phyloP scores from a whole-genome alignment of 768 basidiomycete species.

The Plicaturopsis crispa region DNA sequence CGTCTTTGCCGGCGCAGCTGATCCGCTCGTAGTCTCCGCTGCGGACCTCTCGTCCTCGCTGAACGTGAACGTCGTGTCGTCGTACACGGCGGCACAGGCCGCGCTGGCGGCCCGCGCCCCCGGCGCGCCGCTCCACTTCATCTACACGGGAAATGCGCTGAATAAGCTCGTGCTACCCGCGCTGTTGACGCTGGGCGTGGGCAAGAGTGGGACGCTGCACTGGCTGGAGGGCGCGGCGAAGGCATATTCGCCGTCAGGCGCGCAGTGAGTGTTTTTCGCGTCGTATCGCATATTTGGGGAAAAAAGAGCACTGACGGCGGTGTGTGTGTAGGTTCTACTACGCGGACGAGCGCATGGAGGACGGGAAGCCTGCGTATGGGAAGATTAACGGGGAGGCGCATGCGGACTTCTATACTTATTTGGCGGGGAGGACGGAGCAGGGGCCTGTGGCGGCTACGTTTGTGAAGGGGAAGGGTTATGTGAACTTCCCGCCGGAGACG shows the following conservation, averaged over 20 bases:
- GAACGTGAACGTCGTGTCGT: too few species aligned
- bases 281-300: background rate
- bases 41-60: background rate
- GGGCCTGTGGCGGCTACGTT: background rate
- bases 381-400: background rate
- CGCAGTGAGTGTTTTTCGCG: background rate
- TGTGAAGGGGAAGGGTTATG: background rate
- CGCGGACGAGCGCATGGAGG: background rate
- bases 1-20: background rate
- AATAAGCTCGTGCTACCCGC: background rate
- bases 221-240: background rate
- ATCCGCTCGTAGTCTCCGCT: background rate
- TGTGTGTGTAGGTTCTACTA: background rate
- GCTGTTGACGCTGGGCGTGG: background rate
- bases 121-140: background rate
- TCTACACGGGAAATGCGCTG: background rate
- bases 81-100: background rate
- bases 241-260: background rate
- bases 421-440: background rate
- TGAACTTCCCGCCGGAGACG: too few species aligned
- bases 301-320: background rate
- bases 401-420: background rate
- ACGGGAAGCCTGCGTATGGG: background rate
- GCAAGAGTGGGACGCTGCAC: background rate
- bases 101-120: background rate